Conservation (phyloP, 345 rosid species). For the Salix caprea region DNA sequence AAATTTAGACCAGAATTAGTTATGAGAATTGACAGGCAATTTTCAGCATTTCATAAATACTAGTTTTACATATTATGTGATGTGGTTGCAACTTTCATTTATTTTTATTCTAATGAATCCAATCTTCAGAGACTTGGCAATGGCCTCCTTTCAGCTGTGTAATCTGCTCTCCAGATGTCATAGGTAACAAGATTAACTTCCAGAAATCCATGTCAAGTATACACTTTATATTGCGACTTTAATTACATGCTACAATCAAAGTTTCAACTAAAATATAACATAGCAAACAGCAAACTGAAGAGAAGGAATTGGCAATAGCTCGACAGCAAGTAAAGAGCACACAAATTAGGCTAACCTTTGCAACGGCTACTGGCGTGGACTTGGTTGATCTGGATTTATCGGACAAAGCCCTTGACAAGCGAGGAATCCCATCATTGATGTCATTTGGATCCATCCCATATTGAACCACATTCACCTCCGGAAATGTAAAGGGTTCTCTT, state of each 20-base stretch:
- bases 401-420: constrained; percentile 57
- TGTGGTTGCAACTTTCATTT: background rate
- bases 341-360: constrained; percentile 49
- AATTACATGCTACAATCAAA: background rate
- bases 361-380: constrained; percentile 78
- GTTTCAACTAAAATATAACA: background rate
- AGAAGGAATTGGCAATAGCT: background rate
- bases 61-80: background rate
- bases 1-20: background rate
- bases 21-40: background rate
- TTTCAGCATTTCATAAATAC: background rate
- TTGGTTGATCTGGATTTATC: constrained; percentile 69
- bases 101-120: background rate
- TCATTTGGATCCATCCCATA: constrained; percentile 41
- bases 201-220: background rate
- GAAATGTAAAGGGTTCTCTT: constrained; percentile 53
- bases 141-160: background rate
- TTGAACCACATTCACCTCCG: constrained; percentile 34
- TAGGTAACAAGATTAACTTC: background rate
- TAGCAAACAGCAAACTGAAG: constrained; percentile 2
- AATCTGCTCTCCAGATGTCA: background rate
- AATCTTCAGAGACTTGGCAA: background rate
- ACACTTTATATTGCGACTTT: background rate
- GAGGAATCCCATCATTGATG: constrained; percentile 69
- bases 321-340: background rate